A percentile compares a stretch with the other conserved stretches of the same genome.
phyloP scores from a whole-genome alignment of 306 rosid genomes.

The Aeschynomene evenia region DNA sequence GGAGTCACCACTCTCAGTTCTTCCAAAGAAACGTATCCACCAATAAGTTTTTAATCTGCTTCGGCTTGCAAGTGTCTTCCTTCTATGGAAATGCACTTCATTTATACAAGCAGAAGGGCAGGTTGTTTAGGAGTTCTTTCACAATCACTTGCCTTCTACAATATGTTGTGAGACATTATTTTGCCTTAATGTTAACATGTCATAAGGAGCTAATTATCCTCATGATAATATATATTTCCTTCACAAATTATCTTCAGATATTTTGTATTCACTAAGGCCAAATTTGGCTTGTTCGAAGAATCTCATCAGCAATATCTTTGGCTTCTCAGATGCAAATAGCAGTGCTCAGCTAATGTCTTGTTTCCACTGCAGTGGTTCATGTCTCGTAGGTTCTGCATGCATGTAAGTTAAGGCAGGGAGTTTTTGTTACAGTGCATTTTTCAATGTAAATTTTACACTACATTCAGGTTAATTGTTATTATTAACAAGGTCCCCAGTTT shows the following conservation, averaged over 20 bases:
- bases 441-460: constrained; percentile 13
- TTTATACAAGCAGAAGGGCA: not conserved
- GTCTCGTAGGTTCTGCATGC: constrained; percentile 52
- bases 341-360: constrained; percentile 36
- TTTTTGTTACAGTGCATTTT: constrained; percentile 1
- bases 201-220: not conserved
- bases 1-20: constrained; percentile 47
- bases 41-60: not conserved
- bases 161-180: constrained; percentile 13
- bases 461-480: not conserved
- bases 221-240: constrained; percentile 32
- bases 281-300: constrained; percentile 47
- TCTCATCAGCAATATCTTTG: constrained; percentile 59
- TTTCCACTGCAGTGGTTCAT: constrained; percentile 36
- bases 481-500: not conserved
- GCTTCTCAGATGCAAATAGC: constrained; percentile 42
- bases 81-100: not conserved
- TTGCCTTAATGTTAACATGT: not conserved
- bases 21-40: constrained; percentile 73
- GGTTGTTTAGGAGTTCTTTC: constrained; percentile 7
- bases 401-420: constrained; percentile 50
- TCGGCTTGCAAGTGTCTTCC: not conserved
- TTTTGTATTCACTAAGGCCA: constrained; percentile 57
- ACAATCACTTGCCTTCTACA: not conserved
- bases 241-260: constrained; percentile 57